Conservation (phyloP, 495 filamentous ascomycete species). For the Daldinia childiae region DNA sequence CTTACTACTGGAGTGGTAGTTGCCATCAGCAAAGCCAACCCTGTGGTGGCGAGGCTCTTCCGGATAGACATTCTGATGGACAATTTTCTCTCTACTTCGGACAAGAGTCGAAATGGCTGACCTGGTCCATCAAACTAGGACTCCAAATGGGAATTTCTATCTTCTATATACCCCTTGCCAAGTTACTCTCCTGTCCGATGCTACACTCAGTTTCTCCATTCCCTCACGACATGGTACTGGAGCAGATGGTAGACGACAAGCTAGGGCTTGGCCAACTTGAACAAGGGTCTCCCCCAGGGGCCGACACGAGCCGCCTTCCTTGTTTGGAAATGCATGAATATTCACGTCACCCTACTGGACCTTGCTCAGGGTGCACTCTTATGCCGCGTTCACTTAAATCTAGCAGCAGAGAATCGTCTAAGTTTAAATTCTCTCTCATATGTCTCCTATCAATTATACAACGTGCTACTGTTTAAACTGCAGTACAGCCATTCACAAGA, state of each 20-base stretch:
- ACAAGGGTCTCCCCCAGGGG: slow-evolving; percentile 30
- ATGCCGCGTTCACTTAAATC: slow-evolving; percentile 7
- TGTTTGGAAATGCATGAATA: slow-evolving; percentile 41
- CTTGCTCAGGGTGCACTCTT: too few relatives aligned
- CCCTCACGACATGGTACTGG: slow-evolving; percentile 14
- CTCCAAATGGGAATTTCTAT: not conserved
- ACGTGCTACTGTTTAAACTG: slow-evolving; percentile 19
- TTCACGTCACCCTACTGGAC: slow-evolving; percentile 22
- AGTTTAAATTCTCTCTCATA: slow-evolving; percentile 1
- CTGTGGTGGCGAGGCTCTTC: slow-evolving; percentile 47
- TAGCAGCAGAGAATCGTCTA: not conserved
- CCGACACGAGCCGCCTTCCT: slow-evolving; percentile 39
- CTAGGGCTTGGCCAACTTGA: slow-evolving; percentile 16
- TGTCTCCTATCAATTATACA: slow-evolving; percentile 25
- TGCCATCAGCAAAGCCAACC: slow-evolving; percentile 49
- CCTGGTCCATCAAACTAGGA: not conserved
- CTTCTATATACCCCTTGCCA: slow-evolving; percentile 20
- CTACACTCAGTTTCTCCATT: slow-evolving; percentile 1
- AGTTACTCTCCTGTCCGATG: slow-evolving; percentile 1
- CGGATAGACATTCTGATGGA: slow-evolving; percentile 43
- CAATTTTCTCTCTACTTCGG: slow-evolving; percentile 12
- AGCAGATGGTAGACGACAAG: slow-evolving; percentile 14
- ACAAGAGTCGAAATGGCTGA: slow-evolving; percentile 13
- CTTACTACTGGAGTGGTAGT: slow-evolving; percentile 20
- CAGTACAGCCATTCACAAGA: not conserved